Percentiles rank a stretch among this genome's conserved stretches.
Conservation (phyloP, 441 rosid species). For the Jatropha podagrica region DNA sequence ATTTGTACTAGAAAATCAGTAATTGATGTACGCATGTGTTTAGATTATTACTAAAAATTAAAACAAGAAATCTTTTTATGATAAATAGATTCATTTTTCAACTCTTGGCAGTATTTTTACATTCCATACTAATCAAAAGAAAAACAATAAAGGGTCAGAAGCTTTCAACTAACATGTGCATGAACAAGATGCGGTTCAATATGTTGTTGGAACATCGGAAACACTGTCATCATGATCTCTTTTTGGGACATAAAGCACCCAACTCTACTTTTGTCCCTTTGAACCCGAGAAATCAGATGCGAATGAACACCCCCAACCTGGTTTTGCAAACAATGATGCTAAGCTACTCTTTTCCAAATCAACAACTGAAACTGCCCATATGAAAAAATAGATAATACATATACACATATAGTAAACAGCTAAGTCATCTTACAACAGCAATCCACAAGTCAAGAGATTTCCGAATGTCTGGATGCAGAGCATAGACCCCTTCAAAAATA, state of each 20-base stretch:
- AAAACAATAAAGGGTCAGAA: constrained; percentile 5
- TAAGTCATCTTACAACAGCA: constrained; percentile 83
- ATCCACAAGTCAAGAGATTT: constrained; percentile 93
- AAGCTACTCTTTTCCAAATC: constrained; percentile 16
- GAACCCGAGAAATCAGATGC: constrained; percentile 96
- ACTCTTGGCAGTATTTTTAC: background rate
- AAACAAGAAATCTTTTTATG: too few species aligned
- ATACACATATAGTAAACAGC: constrained; percentile 17
- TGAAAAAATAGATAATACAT: background rate
- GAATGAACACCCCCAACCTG: constrained; percentile 99
- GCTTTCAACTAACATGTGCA: constrained; percentile 79
- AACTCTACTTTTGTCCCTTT: constrained; percentile 93
- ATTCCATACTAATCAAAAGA: background rate
- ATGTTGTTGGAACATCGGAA: constrained; percentile 99
- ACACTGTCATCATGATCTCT: constrained; percentile 96
- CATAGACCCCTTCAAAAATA: constrained; percentile 97
- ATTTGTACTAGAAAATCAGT: background rate
- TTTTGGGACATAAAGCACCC: constrained; percentile 95
- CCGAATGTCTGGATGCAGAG: constrained; percentile 94
- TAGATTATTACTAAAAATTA: background rate
- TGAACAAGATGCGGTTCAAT: constrained; percentile 99
- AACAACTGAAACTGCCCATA: background rate
- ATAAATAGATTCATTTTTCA: background rate
- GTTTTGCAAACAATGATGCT: constrained; percentile 31
- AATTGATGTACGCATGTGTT: background rate